phyloP scores from a whole-genome alignment of 257 asterid genomes.

The Solanum rostratum region DNA sequence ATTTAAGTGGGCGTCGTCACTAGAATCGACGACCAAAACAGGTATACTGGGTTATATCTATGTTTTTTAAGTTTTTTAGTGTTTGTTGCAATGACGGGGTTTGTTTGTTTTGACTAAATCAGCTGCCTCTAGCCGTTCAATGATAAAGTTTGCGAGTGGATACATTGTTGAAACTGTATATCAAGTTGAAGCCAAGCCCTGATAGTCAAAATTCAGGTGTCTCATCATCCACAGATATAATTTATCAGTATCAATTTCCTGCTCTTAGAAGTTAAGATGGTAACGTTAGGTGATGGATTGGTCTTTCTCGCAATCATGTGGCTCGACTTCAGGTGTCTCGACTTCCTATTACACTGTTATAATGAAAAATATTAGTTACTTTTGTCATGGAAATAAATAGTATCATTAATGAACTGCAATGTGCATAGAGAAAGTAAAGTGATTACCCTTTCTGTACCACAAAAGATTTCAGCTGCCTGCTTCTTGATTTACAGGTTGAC shows the following conservation, averaged over 20 bases:
- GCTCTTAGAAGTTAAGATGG: background rate
- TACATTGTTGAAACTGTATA: too few species aligned
- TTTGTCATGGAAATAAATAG: background rate
- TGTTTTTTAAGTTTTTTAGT: too few species aligned
- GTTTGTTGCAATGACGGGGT: too few species aligned
- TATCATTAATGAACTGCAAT: background rate
- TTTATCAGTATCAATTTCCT: background rate
- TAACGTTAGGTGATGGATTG: background rate
- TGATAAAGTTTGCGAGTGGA: too few species aligned
- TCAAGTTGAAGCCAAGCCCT: background rate
- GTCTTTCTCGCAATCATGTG: background rate
- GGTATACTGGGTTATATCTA: too few species aligned
- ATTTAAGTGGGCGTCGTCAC: too few species aligned
- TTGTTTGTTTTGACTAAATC: too few species aligned
- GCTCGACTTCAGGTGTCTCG: background rate
- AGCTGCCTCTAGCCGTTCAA: too few species aligned
- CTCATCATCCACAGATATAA: background rate
- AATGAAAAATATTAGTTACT: background rate
- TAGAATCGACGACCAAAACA: too few species aligned
- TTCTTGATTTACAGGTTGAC: slow-evolving; percentile 55
- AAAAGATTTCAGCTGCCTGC: background rate
- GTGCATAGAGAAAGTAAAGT: background rate
- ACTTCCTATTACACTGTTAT: background rate
- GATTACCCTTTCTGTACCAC: background rate
- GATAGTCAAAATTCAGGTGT: background rate